Base-by-base conservation (phyloP, 225 moss, liverwort and hornwort species). In the Lunularia cruciata region DNA sequence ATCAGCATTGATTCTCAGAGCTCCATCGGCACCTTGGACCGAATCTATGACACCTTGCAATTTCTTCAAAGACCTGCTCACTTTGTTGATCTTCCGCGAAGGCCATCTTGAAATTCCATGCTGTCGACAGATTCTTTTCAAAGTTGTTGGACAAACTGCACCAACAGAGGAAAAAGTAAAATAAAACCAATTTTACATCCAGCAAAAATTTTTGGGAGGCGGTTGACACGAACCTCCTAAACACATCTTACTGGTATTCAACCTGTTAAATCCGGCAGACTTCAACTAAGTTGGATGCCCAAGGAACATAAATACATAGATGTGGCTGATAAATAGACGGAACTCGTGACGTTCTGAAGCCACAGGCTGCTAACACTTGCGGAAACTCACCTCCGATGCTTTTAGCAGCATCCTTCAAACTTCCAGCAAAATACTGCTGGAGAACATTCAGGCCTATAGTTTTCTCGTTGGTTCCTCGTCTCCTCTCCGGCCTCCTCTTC, bases 31-130 rank as follows among this genome's bases (percentile, higher is more conserved):
- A 56, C 98, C 89, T 75, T 98, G 98, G 68, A 98, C 98, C 16
- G 98, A 98, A 68, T 93, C 93, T 40, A 93, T 93, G 25, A 98
- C 98, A 27, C 98, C 98, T 71, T 98, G 98, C 43, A 98, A 59
- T 75, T 98, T 98, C 60, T 93, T 93, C 78, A 98, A 75, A 3
- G 98, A 98, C 18, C 98, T 85, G 75, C 98, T 98, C 22, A 98
- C 98, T 75, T 98, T 98, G 72, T 98, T 98, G 59, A 98, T 98
- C 74, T 98, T 98, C 6, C 98, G 89, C 37, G 93, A 98, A 3
- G 98, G 98, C 98, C 98, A 98, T 77, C 98, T 70, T 43, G 93
- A 93, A 64, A 98, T 98, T 13, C 98, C 98, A 66, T 98, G 93
- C 77, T 98, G 93, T 26, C 98, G 88, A 78, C 98, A 98, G 39